These are phyloP conservation scores for Gomphus bonarii DNA, from an alignment of 1,284 basidiomycete genomes.

Conservation along the genomic window DNA sequence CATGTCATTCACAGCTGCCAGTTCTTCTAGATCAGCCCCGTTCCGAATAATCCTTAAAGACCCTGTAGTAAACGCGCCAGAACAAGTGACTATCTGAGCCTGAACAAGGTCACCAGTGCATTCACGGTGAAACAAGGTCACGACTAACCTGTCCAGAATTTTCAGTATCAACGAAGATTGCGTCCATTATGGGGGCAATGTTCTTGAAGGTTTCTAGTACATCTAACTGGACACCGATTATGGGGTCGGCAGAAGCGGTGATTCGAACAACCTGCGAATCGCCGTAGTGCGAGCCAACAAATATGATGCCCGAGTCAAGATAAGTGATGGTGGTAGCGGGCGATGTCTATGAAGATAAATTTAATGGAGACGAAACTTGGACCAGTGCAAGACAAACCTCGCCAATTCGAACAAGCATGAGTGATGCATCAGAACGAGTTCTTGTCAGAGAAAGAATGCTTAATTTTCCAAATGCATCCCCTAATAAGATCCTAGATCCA, in stretches of 20 bases:
- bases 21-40: constrained; percentile 75
- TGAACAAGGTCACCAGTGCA: constrained; percentile 20
- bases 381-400: constrained; percentile 36
- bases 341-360: constrained; percentile 42
- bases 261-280: constrained; percentile 72
- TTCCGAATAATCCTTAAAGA: constrained; percentile 76
- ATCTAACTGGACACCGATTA: constrained; percentile 32
- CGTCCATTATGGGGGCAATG: constrained; percentile 84
- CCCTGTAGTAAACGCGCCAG: constrained; percentile 76
- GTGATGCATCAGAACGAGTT: constrained; percentile 27
- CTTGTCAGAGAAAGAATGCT: constrained; percentile 46
- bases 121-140: not conserved
- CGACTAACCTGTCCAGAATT: constrained; percentile 59
- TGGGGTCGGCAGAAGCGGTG: constrained; percentile 31
- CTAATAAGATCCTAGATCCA: constrained; percentile 49
- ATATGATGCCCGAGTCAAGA: constrained; percentile 65
- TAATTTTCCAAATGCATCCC: constrained; percentile 71
- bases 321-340: constrained; percentile 70
- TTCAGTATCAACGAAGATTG: constrained; percentile 67
- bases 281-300: constrained; percentile 75
- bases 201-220: constrained; percentile 65
- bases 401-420: constrained; percentile 64
- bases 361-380: not conserved
- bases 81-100: constrained; percentile 82
- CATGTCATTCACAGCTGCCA: constrained; percentile 53